Evolutionary conservation across 2,329 filamentous ascomycete species (phyloP).

Genomic region (Metarhizium humberi): DNA sequence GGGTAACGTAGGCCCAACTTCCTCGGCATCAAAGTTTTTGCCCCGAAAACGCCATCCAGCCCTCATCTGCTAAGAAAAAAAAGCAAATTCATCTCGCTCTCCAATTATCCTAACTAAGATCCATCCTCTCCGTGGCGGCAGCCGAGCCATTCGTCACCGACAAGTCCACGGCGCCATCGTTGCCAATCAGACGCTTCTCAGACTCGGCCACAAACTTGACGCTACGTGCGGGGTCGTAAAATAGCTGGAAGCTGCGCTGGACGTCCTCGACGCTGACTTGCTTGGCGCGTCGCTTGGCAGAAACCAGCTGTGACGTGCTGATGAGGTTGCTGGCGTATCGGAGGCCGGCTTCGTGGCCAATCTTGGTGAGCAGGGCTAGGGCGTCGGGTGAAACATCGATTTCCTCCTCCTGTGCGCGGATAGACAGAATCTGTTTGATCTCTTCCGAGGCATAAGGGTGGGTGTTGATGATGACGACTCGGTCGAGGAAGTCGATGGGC

Average conservation of each 20-base stretch:
- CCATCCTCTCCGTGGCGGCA: conserved; percentile 28
- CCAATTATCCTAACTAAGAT: conserved; percentile 26
- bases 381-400: conserved; percentile 86
- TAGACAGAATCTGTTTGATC: conserved; percentile 84
- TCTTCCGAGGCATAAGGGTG: conserved; percentile 75
- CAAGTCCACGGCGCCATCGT: conserved; percentile 73
- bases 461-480: conserved; percentile 93
- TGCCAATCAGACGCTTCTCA: conserved; percentile 87
- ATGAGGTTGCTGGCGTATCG: conserved; percentile 98
- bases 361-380: conserved; percentile 87
- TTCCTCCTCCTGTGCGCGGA: conserved; percentile 92
- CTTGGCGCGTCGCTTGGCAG: conserved; percentile 75
- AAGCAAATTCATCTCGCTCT: neutral
- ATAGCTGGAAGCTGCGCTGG: conserved; percentile 85
- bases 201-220: conserved; percentile 85
- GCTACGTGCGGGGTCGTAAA: conserved; percentile 83
- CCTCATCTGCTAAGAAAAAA: conserved; percentile 9
- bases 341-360: conserved; percentile 83
- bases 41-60: conserved; percentile 20
- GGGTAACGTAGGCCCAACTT: neutral
- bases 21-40: conserved; percentile 2
- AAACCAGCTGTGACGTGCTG: conserved; percentile 82
- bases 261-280: conserved; percentile 83
- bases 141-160: conserved; percentile 34
- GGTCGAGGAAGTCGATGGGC: conserved; percentile 90